Evolutionary conservation across 371 early-diverging fungal species (phyloP).

Genomic region (Rhizopus delemar): DNA sequence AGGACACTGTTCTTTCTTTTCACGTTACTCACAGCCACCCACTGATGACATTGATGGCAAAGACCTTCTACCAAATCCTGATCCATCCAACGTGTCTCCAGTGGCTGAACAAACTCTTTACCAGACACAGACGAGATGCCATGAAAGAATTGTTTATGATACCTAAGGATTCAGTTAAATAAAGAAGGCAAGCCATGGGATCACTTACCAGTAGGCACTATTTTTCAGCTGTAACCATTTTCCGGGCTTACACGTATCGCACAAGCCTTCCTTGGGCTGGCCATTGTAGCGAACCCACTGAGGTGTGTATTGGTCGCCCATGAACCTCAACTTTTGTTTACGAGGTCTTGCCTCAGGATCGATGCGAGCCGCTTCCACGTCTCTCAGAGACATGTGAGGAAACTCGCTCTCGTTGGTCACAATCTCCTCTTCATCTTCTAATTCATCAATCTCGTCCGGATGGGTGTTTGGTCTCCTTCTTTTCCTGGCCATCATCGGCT

Average conservation of each 20-base stretch:
- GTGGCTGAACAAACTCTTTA: conserved; percentile 72
- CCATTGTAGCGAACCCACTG: conserved; percentile 83
- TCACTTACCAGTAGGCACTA: conserved; percentile 82
- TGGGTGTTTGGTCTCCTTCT: conserved; percentile 34
- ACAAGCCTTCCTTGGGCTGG: conserved; percentile 83
- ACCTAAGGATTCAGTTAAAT: conserved; percentile 49
- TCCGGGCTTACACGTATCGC: conserved; percentile 84
- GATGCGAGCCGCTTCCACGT: conserved; percentile 39
- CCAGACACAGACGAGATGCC: conserved; percentile 93
- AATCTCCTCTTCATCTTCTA: conserved; percentile 28
- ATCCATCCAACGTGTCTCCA: conserved; percentile 71
- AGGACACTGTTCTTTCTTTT: conserved; percentile 80
- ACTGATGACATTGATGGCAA: conserved; percentile 85
- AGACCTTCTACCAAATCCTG: conserved; percentile 78
- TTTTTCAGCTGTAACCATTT: conserved; percentile 93
- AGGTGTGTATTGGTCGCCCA: conserved; percentile 87
- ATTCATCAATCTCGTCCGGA: conserved; percentile 6
- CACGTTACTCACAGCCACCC: conserved; percentile 79
- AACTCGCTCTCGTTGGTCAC: conserved; percentile 43
- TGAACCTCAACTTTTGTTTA: conserved; percentile 69
- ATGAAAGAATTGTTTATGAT: conserved; percentile 91
- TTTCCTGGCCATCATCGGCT: conserved; percentile 2
- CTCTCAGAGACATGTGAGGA: conserved; percentile 48
- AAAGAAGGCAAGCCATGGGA: neutral
- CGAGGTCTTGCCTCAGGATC: conserved; percentile 62